Base-by-base conservation (phyloP, 2,329 filamentous ascomycete species). In the Trichoderma citrinoviride region DNA sequence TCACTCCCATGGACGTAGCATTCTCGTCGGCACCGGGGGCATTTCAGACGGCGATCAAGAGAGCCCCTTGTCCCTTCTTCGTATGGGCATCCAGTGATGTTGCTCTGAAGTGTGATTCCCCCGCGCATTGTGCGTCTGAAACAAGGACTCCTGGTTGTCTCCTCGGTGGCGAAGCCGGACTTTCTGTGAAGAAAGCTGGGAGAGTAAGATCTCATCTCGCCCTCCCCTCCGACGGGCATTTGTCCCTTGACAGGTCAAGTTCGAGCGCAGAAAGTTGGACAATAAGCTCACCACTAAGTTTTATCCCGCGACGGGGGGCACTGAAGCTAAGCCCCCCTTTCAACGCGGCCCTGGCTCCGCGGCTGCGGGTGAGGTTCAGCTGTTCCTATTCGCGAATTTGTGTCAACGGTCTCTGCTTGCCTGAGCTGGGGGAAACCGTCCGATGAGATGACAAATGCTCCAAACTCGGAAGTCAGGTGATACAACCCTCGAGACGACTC, bases 341-440 rank as follows among this genome's bases (percentile, higher is more conserved):
- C 44, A 23, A 19, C 10, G 15, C 14, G 29, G 29, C 29, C 33
- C 44, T 23, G 27, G 8, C 33, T 37, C 52, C 46, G 56, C 29
- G 56, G 56, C 50, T 40, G 50, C 50, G 44, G 33, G 15, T n/a
- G 44, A 47, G 21, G 56, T 27, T 60, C 44, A 50, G 56, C n/a
- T 37, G n/a, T 29, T 29, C 10, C 33, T 37, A 12, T 15, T 33
- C 7, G 25, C 8, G 15, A 37, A 15, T 23, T 12, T 37, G 27
- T 27, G 29, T 54, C 29, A 3, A 14, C 12, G 40, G n/a, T 47
- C 21, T 58, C 7, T 46, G 21, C 19, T 23, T 40, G 19, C n/a
- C 52, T 25, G 33, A 17, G 27, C n/a, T 19, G 19, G 7, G n/a
- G 33, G 52, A 37, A 17, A 7, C 44, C 37, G 40, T n/a, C 29